phyloP scores from a whole-genome alignment of 441 rosid genomes.

The Adansonia rubrostipa region DNA sequence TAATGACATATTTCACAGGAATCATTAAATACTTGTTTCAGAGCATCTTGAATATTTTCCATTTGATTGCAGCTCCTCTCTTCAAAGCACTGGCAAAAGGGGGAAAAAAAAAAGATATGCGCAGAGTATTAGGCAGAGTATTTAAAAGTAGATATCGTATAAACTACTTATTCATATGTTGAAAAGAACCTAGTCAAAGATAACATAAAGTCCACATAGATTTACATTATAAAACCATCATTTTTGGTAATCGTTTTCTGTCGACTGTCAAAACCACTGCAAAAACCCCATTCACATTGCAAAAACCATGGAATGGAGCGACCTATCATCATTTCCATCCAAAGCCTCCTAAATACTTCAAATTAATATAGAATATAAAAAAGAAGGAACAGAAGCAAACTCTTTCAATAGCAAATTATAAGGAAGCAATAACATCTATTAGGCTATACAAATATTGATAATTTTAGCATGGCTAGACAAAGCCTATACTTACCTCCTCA shows the following conservation, averaged over 20 bases:
- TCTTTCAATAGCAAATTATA: background rate
- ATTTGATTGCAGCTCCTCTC: conserved; percentile 22
- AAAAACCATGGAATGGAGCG: background rate
- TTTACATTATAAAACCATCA: background rate
- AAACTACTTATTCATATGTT: background rate
- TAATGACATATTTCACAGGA: background rate
- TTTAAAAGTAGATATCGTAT: background rate
- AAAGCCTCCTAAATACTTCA: conserved; percentile 16
- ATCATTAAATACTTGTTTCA: conserved; percentile 22
- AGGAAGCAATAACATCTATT: background rate
- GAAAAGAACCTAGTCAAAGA: conserved; percentile 1
- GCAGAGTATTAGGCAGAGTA: background rate
- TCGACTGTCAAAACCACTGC: background rate
- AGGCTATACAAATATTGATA: background rate
- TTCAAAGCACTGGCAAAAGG: conserved; percentile 23
- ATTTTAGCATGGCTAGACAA: conserved; percentile 14
- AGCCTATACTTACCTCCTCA: conserved; percentile 24
- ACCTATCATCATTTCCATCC: background rate
- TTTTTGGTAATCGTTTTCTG: background rate
- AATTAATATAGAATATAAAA: conserved; percentile 3
- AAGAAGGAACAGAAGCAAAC: background rate
- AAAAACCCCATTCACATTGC: conserved; percentile 5
- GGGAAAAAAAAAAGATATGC: background rate
- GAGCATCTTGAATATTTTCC: conserved; percentile 25
- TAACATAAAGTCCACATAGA: background rate